phyloP scores from a whole-genome alignment of 805 yeast genomes.

The Priceomyces haplophilus region DNA sequence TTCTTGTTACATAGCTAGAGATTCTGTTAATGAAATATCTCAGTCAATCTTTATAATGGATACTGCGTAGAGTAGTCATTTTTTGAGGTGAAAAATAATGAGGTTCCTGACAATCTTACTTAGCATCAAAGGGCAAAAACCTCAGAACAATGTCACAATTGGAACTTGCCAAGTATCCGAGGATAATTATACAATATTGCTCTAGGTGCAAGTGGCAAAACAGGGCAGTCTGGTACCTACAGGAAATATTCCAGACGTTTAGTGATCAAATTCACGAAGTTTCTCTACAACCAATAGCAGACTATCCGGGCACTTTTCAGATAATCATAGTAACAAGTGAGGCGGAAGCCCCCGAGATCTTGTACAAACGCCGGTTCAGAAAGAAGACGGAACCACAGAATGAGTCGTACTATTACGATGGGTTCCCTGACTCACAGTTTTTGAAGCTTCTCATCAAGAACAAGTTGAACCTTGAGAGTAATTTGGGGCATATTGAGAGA shows the following conservation, averaged over 20 bases:
- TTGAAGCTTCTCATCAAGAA: slow-evolving; percentile 68
- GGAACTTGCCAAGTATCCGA: slow-evolving; percentile 42
- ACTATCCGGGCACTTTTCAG: slow-evolving; percentile 24
- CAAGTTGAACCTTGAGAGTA: slow-evolving; percentile 49
- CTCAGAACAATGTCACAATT: slow-evolving; percentile 3
- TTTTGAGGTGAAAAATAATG: too few relatives aligned
- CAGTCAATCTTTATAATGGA: background rate
- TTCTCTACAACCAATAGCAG: slow-evolving; percentile 22
- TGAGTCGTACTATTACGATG: slow-evolving; percentile 46
- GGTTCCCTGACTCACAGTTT: slow-evolving; percentile 85
- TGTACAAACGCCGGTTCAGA: slow-evolving; percentile 55
- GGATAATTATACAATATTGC: slow-evolving; percentile 70
- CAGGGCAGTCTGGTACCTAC: slow-evolving; percentile 84
- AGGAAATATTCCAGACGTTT: slow-evolving; percentile 82
- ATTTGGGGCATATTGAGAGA: slow-evolving; percentile 64
- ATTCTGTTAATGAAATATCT: background rate
- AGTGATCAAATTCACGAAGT: slow-evolving; percentile 51
- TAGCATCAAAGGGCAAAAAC: too few relatives aligned
- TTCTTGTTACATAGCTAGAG: background rate
- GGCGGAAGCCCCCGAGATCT: slow-evolving; percentile 7
- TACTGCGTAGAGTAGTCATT: too few relatives aligned
- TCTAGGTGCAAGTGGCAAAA: slow-evolving; percentile 86
- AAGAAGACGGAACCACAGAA: slow-evolving; percentile 27
- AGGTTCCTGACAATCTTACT: too few relatives aligned
- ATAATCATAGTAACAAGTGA: slow-evolving; percentile 11